Conservation (phyloP, 805 yeast species). For the Saccharomycopsis malanga region DNA sequence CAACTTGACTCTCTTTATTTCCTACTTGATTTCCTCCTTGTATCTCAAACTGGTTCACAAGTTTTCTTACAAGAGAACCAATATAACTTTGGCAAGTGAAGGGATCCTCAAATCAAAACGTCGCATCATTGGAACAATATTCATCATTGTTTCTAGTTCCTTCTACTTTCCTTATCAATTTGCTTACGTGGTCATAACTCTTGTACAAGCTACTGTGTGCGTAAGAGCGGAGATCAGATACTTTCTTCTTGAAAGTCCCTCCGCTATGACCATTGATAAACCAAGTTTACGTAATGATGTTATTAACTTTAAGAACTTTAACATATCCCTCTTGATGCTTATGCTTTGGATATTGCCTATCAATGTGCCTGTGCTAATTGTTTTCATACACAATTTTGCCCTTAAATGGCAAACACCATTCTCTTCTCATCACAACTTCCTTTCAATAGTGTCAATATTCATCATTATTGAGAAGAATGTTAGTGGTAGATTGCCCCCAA, state of each 20-base stretch:
- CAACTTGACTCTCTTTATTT: constrained; percentile 23
- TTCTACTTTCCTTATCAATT: constrained; percentile 76
- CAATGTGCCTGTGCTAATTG: constrained; percentile 69
- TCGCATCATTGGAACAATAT: constrained; percentile 30
- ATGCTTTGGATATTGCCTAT: constrained; percentile 78
- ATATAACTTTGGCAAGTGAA: constrained; percentile 14
- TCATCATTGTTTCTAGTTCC: constrained; percentile 41
- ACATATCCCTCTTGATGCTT: constrained; percentile 53
- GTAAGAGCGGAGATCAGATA: constrained; percentile 29
- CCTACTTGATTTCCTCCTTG: constrained; percentile 7
- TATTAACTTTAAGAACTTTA: constrained; percentile 45
- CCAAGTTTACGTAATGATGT: constrained; percentile 1
- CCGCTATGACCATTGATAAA: constrained; percentile 11
- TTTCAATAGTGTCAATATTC: constrained; percentile 71
- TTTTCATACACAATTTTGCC: constrained; percentile 72
- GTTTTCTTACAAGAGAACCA: constrained; percentile 4
- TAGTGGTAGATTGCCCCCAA: constrained; percentile 31
- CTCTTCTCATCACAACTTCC: constrained; percentile 75
- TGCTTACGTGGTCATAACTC: constrained; percentile 54
- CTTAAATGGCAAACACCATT: constrained; percentile 80
- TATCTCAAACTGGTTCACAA: constrained; percentile 1
- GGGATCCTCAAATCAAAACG: constrained; percentile 25
- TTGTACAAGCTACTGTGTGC: constrained; percentile 52
- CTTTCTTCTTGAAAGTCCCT: constrained; percentile 1
- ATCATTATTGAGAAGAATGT: constrained; percentile 49